Evolutionary conservation across 768 basidiomycete genomes (phyloP).

Genomic region (Xerocomus spinulosus): DNA sequence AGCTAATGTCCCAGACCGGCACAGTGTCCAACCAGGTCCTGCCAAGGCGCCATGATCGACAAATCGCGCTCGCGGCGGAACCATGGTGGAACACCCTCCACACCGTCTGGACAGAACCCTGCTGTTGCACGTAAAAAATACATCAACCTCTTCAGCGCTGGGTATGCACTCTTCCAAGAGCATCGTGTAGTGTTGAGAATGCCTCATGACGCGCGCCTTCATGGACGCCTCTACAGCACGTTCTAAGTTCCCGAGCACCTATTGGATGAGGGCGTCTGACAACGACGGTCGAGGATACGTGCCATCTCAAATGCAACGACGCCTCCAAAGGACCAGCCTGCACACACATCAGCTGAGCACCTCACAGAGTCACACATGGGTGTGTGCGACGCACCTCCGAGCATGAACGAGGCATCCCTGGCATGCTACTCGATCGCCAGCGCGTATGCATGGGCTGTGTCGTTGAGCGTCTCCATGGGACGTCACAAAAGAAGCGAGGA

Average conservation of each 20-base stretch:
- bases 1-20: slow-evolving; percentile 48
- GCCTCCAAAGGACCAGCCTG: slow-evolving; percentile 83
- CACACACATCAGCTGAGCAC: too few species aligned
- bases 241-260: slow-evolving; percentile 35
- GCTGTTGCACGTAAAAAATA: slow-evolving; percentile 50
- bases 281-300: slow-evolving; percentile 39
- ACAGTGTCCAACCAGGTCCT: slow-evolving; percentile 36
- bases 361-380: too few species aligned
- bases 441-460: slow-evolving; percentile 54
- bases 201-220: slow-evolving; percentile 37
- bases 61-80: slow-evolving; percentile 28
- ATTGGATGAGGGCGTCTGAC: slow-evolving; percentile 48
- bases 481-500: slow-evolving; percentile 42
- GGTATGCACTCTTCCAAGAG: slow-evolving; percentile 48
- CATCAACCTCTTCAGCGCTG: too few species aligned
- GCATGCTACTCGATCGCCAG: slow-evolving; percentile 34
- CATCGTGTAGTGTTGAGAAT: slow-evolving; percentile 46
- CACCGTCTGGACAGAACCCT: slow-evolving; percentile 35
- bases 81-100: too few species aligned
- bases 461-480: slow-evolving; percentile 41
- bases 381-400: slow-evolving; percentile 59
- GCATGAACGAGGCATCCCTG: slow-evolving; percentile 36
- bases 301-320: slow-evolving; percentile 66
- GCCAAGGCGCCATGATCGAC: slow-evolving; percentile 43
- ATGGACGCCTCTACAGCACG: slow-evolving; percentile 28